A percentile compares a stretch with the other conserved stretches of the same genome.
These are phyloP conservation scores for Sporothrix sp. DNA, from an alignment of 2,329 filamentous ascomycete species.

Conservation along the genomic window DNA sequence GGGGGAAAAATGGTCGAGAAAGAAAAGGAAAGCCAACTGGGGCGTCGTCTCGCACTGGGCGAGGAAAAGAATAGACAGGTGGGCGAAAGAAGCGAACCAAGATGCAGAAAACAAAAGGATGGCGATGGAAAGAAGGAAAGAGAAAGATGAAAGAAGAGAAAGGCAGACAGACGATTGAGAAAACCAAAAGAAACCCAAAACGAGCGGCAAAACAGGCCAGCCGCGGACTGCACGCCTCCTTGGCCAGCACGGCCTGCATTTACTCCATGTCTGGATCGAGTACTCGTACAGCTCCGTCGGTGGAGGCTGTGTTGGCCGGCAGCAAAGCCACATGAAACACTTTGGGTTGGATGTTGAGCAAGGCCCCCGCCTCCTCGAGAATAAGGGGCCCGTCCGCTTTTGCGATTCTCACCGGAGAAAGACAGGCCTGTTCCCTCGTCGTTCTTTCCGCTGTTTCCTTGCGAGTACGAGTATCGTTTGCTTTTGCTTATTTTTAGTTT, in stretches of 20 bases:
- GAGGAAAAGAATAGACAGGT: constrained; percentile 7
- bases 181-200: constrained; percentile 17
- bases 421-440: background rate
- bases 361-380: background rate
- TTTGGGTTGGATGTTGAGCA: constrained; percentile 13
- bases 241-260: no score
- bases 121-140: constrained; percentile 4
- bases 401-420: background rate
- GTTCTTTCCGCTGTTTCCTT: background rate
- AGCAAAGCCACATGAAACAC: constrained; percentile 14
- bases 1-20: constrained; percentile 11
- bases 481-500: background rate
- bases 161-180: constrained; percentile 3
- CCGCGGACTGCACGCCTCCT: constrained; percentile 2
- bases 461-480: background rate
- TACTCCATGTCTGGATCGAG: no score
- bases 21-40: constrained; percentile 16
- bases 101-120: constrained; percentile 5
- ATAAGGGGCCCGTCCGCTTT: background rate
- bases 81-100: constrained; percentile 9
- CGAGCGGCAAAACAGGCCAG: background rate
- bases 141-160: constrained; percentile 17
- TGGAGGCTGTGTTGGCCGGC: constrained; percentile 14
- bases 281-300: background rate
- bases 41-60: constrained; percentile 10